Conservation (phyloP, 345 rosid genomes). For the Carallia brachiata region DNA sequence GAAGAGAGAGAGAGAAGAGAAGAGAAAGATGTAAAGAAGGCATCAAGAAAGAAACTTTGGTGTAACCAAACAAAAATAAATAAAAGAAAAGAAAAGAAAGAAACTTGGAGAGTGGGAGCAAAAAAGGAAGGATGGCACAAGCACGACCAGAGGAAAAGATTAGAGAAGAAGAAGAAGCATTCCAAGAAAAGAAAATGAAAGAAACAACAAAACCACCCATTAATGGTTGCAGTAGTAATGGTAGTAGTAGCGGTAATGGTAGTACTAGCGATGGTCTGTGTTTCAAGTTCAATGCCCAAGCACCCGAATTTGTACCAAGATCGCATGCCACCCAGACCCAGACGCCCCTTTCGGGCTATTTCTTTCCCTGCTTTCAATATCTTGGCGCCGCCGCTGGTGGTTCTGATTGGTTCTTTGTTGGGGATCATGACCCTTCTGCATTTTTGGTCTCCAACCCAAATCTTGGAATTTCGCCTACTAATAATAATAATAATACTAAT, state of each 20-base stretch:
- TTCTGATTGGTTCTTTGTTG: constrained; percentile 81
- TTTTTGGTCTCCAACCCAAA: constrained; percentile 51
- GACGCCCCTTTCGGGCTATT: constrained; percentile 56
- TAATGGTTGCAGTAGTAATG: constrained; percentile 13
- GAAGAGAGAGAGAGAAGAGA: constrained; percentile 23
- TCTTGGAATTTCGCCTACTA: constrained; percentile 36
- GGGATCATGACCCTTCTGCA: constrained; percentile 58
- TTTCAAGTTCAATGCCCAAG: constrained; percentile 93
- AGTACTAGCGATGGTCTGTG: constrained; percentile 16
- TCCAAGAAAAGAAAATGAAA: constrained; percentile 29
- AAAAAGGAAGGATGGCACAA: constrained; percentile 49
- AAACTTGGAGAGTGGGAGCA: background rate
- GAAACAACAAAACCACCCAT: constrained; percentile 22
- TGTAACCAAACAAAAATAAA: too few species aligned
- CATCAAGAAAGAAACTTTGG: background rate
- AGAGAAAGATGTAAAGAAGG: background rate
- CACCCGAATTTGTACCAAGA: constrained; percentile 86
- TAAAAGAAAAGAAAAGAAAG: too few species aligned
- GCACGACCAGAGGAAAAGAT: constrained; percentile 39
- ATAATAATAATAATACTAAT: constrained; percentile 14
- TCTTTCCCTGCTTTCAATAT: constrained; percentile 65
- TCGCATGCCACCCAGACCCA: constrained; percentile 45
- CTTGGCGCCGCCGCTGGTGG: too few species aligned
- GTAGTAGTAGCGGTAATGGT: background rate
- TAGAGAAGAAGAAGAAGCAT: constrained; percentile 26